Percentiles rank a stretch among this genome's conserved stretches.
Conservation (phyloP, 441 rosid genomes). For the Populus hybrid region DNA sequence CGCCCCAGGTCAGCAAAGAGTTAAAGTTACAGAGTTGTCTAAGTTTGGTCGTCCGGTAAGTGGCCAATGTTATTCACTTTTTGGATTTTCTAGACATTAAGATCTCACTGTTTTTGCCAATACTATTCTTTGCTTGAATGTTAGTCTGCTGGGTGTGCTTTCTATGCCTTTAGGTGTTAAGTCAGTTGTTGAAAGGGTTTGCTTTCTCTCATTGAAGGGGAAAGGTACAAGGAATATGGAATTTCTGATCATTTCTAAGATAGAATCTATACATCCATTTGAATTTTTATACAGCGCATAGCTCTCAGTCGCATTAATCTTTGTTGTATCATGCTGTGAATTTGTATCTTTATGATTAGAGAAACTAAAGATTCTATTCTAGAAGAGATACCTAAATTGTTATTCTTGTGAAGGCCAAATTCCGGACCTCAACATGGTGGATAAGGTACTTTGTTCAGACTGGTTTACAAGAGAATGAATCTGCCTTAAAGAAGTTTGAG, state of each 20-base stretch:
- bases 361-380: neutral
- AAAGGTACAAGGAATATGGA: neutral
- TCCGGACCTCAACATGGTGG: constrained; percentile 61
- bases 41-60: constrained; percentile 89
- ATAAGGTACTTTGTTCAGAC: constrained; percentile 42
- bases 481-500: constrained; percentile 45
- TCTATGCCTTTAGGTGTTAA: neutral
- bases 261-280: neutral
- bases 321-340: neutral
- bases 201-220: neutral
- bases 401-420: constrained; percentile 42
- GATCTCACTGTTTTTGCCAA: neutral
- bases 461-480: constrained; percentile 53
- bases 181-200: neutral
- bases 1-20: constrained; percentile 61
- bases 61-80: constrained; percentile 4
- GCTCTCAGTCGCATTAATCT: neutral
- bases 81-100: neutral
- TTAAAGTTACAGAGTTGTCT: constrained; percentile 65
- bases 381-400: neutral
- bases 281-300: neutral
- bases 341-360: neutral
- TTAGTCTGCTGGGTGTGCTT: constrained; percentile 1
- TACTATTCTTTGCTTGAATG: neutral
- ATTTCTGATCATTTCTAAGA: neutral